These are phyloP conservation scores for Candida labiduridarum DNA, from an alignment of 1,139 yeast species.

Conservation along the genomic window DNA sequence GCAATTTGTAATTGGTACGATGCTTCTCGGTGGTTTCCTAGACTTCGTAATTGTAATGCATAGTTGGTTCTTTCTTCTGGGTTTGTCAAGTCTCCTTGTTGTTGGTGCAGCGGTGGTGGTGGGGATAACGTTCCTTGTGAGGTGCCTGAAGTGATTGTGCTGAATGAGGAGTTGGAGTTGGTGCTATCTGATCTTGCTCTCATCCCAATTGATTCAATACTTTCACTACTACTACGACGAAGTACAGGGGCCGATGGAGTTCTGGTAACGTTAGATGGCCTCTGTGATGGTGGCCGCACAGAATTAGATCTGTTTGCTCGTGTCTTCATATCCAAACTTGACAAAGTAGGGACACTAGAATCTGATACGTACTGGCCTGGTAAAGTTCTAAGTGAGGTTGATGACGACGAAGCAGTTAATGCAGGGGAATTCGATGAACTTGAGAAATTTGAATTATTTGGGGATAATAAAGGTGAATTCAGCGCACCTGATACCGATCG, in stretches of 20 bases:
- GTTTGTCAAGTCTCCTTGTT: conserved; percentile 6
- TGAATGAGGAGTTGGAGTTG: neutral
- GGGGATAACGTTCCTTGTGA: conserved; percentile 12
- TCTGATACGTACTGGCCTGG: neutral
- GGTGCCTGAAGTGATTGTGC: neutral
- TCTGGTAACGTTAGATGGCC: conserved; percentile 8
- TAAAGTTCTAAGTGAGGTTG: conserved; percentile 1
- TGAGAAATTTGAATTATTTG: neutral
- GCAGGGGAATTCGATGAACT: neutral
- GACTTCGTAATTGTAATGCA: conserved; percentile 57
- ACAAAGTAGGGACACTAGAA: neutral
- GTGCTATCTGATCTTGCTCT: conserved; percentile 1
- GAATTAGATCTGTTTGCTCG: conserved; percentile 3
- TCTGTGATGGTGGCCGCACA: neutral
- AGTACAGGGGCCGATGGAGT: conserved; percentile 21
- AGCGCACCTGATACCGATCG: neutral
- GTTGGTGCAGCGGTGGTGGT: conserved; percentile 5
- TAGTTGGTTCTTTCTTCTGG: conserved; percentile 49
- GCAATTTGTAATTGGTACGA: conserved; percentile 68
- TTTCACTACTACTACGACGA: conserved; percentile 1
- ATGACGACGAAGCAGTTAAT: conserved; percentile 3
- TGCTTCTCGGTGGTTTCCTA: conserved; percentile 68
- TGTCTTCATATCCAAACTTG: conserved; percentile 1
- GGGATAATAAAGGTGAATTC: conserved; percentile 6
- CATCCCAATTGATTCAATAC: neutral